phyloP scores from a whole-genome alignment of 108 stramenopile genomes.

The Stephanodiscus minutulus region DNA sequence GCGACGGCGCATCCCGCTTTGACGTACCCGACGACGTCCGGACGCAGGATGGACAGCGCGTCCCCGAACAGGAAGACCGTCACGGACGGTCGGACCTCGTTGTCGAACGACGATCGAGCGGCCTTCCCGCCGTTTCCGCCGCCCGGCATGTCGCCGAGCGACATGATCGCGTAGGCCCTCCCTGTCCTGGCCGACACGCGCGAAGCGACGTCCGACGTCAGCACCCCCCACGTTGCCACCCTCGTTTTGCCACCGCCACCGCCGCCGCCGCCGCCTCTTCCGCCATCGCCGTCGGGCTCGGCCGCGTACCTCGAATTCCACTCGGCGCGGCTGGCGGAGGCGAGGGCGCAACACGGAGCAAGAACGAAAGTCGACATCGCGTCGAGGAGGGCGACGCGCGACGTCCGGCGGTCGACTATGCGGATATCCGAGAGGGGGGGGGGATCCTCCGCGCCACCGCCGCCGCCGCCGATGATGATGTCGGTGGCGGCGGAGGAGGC shows the following conservation, averaged over 20 bases:
- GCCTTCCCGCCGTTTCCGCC: background rate
- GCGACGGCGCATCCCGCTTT: constrained; percentile 65
- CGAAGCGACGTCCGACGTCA: constrained; percentile 23
- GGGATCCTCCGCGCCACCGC: background rate
- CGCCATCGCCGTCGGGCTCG: constrained; percentile 6
- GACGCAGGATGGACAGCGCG: constrained; percentile 33
- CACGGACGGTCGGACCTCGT: constrained; percentile 55
- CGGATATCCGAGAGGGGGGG: constrained; percentile 41
- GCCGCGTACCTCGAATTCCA: constrained; percentile 14
- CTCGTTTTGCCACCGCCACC: constrained; percentile 24
- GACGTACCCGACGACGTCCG: constrained; percentile 34
- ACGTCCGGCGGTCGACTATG: constrained; percentile 45
- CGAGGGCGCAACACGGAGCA: constrained; percentile 32
- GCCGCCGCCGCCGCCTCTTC: background rate
- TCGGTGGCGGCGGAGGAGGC: background rate
- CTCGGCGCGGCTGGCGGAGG: constrained; percentile 22
- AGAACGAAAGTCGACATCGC: constrained; percentile 25
- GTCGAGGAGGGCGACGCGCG: constrained; percentile 32
- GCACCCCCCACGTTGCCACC: constrained; percentile 37
- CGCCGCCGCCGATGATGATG: background rate
- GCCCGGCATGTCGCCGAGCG: constrained; percentile 55
- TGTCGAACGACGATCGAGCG: background rate
- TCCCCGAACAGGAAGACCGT: constrained; percentile 81
- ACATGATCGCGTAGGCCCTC: constrained; percentile 68
- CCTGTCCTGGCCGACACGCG: constrained; percentile 54